phyloP scores from a whole-genome alignment of 768 basidiomycete species.

The Collybia sp. region DNA sequence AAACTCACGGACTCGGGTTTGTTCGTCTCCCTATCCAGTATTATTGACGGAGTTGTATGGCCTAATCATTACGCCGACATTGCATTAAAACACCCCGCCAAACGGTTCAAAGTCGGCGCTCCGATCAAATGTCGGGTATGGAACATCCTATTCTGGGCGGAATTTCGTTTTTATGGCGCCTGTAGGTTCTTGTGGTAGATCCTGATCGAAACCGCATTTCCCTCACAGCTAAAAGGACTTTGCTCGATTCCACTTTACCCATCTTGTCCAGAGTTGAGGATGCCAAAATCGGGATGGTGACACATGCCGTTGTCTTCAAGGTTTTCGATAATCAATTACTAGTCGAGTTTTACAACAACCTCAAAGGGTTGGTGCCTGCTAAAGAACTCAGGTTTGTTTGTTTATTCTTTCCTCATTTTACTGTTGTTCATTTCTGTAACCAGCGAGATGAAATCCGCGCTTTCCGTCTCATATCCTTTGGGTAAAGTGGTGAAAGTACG shows the following conservation, averaged over 20 bases:
- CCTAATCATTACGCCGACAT: slow-evolving; percentile 96
- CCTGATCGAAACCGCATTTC: slow-evolving; percentile 74
- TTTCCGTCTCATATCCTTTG: slow-evolving; percentile 61
- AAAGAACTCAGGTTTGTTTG: slow-evolving; percentile 75
- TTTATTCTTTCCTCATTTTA: background rate
- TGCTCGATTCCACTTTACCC: slow-evolving; percentile 77
- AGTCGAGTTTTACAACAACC: slow-evolving; percentile 87
- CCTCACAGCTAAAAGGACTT: slow-evolving; percentile 87
- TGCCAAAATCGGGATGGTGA: slow-evolving; percentile 62
- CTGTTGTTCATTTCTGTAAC: slow-evolving; percentile 5
- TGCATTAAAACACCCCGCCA: slow-evolving; percentile 86
- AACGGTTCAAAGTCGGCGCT: slow-evolving; percentile 80
- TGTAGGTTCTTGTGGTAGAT: slow-evolving; percentile 79
- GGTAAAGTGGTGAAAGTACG: slow-evolving; percentile 86
- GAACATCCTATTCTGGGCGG: slow-evolving; percentile 4
- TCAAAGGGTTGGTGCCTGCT: slow-evolving; percentile 77
- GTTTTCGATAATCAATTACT: slow-evolving; percentile 75
- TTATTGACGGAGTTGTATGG: slow-evolving; percentile 90
- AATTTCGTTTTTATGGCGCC: background rate
- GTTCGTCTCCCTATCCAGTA: slow-evolving; percentile 83
- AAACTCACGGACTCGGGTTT: slow-evolving; percentile 75
- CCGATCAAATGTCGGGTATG: slow-evolving; percentile 83
- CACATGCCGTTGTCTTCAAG: slow-evolving; percentile 82
- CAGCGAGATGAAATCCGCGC: slow-evolving; percentile 64
- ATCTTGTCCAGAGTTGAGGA: slow-evolving; percentile 64